phyloP scores from a whole-genome alignment of 805 yeast species.

The Spathaspora gorwiae region DNA sequence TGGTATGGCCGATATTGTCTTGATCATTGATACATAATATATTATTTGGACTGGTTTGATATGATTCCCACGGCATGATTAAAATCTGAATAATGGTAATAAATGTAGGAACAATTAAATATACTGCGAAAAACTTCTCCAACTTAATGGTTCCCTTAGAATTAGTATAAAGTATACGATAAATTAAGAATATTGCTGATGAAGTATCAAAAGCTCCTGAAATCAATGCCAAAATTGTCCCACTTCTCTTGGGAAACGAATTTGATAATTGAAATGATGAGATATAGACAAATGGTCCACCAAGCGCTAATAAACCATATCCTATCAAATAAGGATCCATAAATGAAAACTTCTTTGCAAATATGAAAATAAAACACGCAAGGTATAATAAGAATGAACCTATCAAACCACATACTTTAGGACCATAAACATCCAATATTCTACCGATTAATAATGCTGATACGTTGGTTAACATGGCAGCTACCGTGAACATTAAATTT shows the following conservation, averaged over 20 bases:
- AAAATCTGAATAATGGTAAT: constrained; percentile 42
- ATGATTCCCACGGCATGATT: constrained; percentile 49
- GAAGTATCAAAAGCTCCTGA: constrained; percentile 61
- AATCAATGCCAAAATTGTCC: constrained; percentile 47
- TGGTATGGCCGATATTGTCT: constrained; percentile 6
- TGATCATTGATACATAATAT: constrained; percentile 21
- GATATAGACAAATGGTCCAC: constrained; percentile 55
- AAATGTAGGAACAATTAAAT: constrained; percentile 46
- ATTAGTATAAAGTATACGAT: constrained; percentile 36
- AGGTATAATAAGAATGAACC: constrained; percentile 45
- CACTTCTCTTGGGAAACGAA: constrained; percentile 51
- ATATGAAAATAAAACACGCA: constrained; percentile 45
- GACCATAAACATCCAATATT: constrained; percentile 47
- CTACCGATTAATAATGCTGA: constrained; percentile 50
- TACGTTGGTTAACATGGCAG: constrained; percentile 52
- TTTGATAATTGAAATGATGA: constrained; percentile 55
- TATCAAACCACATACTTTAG: constrained; percentile 48
- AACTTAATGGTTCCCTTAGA: constrained; percentile 33
- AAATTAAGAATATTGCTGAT: constrained; percentile 49
- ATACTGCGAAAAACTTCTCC: constrained; percentile 42
- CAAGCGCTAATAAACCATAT: constrained; percentile 50
- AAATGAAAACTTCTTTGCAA: constrained; percentile 22
- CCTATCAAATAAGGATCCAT: constrained; percentile 50
- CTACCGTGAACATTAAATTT: constrained; percentile 56
- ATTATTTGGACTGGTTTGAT: constrained; percentile 35